A percentile compares a stretch with the other conserved stretches of the same genome.
Evolutionary conservation across 805 yeast genomes (phyloP).

Genomic region (Ogataea philodendri): DNA sequence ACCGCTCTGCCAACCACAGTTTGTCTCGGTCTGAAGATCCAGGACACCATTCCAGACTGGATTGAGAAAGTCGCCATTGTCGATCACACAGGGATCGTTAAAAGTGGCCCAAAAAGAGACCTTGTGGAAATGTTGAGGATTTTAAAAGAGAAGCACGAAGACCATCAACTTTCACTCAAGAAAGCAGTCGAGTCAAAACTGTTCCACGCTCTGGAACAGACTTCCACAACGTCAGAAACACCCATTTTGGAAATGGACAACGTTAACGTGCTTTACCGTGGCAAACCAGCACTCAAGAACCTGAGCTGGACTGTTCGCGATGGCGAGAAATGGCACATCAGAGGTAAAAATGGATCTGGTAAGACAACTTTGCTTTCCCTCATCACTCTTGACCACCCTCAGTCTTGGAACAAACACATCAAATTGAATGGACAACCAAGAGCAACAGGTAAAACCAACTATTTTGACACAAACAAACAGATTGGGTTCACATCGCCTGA

Average conservation of each 20-base stretch:
- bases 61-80: conserved; percentile 68
- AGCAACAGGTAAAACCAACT: conserved; percentile 69
- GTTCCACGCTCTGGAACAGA: conserved; percentile 7
- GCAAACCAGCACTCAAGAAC: conserved; percentile 54
- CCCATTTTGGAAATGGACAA: conserved; percentile 51
- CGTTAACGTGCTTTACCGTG: conserved; percentile 66
- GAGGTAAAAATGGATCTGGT: conserved; percentile 91
- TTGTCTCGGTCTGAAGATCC: conserved; percentile 72
- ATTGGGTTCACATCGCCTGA: conserved; percentile 93
- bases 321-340: conserved; percentile 85
- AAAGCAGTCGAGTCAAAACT: conserved; percentile 11
- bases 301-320: conserved; percentile 63
- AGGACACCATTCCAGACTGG: conserved; percentile 80
- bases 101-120: conserved; percentile 45
- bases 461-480: conserved; percentile 71
- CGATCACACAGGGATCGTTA: conserved; percentile 49
- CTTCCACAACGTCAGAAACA: background rate
- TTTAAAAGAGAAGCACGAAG: conserved; percentile 24
- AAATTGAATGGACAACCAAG: conserved; percentile 64
- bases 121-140: conserved; percentile 24
- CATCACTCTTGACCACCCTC: conserved; percentile 94
- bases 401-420: conserved; percentile 80
- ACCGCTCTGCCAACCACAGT: conserved; percentile 45
- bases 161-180: conserved; percentile 21
- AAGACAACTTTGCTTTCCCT: conserved; percentile 84